phyloP scores from a whole-genome alignment of 257 asterid species.

The Plectranthus barbatus region DNA sequence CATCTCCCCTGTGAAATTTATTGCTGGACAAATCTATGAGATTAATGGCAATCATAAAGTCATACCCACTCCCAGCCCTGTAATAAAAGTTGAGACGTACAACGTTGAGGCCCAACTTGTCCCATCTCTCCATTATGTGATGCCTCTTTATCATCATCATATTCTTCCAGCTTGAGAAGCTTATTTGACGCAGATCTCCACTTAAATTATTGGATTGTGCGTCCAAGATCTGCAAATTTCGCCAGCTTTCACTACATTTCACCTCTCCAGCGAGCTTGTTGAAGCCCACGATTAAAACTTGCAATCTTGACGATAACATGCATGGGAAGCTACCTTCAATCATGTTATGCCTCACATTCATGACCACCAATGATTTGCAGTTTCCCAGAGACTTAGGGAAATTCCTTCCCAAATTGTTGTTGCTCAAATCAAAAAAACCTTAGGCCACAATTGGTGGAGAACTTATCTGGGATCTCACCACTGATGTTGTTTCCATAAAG shows the following conservation, averaged over 20 bases:
- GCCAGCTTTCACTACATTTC: slow-evolving; percentile 13
- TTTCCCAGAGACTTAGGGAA: slow-evolving; percentile 23
- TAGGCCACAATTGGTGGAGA: background rate
- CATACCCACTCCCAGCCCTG: too few relatives aligned
- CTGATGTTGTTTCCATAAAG: too few relatives aligned
- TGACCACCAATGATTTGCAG: slow-evolving; percentile 27
- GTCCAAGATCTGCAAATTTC: background rate
- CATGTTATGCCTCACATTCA: slow-evolving; percentile 28
- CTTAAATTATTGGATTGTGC: too few relatives aligned
- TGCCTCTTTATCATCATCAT: background rate
- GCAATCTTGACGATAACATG: background rate
- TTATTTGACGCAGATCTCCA: too few relatives aligned
- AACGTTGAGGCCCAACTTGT: background rate
- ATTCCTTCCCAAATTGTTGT: slow-evolving; percentile 17
- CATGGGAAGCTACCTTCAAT: too few relatives aligned
- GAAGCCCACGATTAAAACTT: slow-evolving; percentile 26
- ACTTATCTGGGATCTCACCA: slow-evolving; percentile 2
- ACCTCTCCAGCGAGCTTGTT: slow-evolving; percentile 5
- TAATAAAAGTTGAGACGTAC: background rate
- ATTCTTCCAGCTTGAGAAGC: too few relatives aligned
- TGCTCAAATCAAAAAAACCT: slow-evolving; percentile 14
- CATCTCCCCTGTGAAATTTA: too few relatives aligned
- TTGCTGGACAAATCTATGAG: too few relatives aligned
- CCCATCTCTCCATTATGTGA: background rate
- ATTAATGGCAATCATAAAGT: too few relatives aligned